phyloP scores from a whole-genome alignment of 768 basidiomycete species.

The Suillus subaureus region DNA sequence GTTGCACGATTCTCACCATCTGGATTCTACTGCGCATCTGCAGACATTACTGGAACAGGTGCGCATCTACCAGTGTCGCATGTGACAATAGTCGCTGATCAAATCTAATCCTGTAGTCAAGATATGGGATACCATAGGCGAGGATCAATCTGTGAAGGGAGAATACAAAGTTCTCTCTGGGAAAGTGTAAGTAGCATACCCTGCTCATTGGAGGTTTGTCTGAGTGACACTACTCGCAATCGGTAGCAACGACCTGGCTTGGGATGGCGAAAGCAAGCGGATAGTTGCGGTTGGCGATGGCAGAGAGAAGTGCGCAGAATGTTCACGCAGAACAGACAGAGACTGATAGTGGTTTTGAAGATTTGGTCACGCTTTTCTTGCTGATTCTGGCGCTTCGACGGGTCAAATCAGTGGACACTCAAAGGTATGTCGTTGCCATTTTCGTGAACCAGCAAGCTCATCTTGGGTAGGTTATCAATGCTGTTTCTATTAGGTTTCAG shows the following conservation, averaged over 20 bases:
- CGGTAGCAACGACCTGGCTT: conserved; percentile 85
- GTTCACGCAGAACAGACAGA: background rate
- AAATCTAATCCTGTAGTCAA: conserved; percentile 52
- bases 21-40: conserved; percentile 95
- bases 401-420: conserved; percentile 91
- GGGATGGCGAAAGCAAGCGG: conserved; percentile 97
- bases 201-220: background rate
- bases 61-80: conserved; percentile 17
- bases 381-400: conserved; percentile 80
- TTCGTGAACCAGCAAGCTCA: background rate
- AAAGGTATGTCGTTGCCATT: conserved; percentile 53
- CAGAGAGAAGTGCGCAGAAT: conserved; percentile 66
- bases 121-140: conserved; percentile 92
- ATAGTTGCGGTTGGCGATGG: conserved; percentile 95
- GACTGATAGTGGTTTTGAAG: conserved; percentile 38
- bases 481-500: conserved; percentile 85
- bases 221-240: background rate
- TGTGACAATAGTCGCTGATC: background rate
- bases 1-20: conserved; percentile 92
- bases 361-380: conserved; percentile 82
- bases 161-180: conserved; percentile 79
- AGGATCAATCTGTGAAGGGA: conserved; percentile 79
- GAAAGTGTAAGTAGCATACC: conserved; percentile 51
- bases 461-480: conserved; percentile 68
- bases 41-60: conserved; percentile 82